Evolutionary conservation across 2,329 filamentous ascomycete species (phyloP).

Genomic region (Trichoderma pleuroti): DNA sequence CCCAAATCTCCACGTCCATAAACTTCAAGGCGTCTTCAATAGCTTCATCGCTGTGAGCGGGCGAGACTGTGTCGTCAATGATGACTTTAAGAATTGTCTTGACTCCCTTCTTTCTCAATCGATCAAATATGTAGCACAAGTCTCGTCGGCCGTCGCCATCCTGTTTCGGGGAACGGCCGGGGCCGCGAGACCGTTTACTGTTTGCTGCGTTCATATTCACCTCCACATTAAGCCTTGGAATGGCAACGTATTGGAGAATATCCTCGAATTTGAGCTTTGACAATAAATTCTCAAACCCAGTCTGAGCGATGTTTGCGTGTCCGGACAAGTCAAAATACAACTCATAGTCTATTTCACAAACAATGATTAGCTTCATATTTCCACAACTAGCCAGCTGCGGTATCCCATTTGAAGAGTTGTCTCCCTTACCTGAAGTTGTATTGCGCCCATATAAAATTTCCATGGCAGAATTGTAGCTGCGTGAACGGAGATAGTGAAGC

Average conservation of each 20-base stretch:
- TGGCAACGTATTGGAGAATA: slow-evolving; percentile 29
- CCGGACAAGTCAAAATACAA: slow-evolving; percentile 28
- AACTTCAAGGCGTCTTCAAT: slow-evolving; percentile 28
- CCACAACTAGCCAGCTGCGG: no score
- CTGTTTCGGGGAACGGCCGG: slow-evolving; percentile 8
- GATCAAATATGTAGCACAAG: slow-evolving; percentile 29
- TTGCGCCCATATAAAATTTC: slow-evolving; percentile 28
- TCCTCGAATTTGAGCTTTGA: slow-evolving; percentile 26
- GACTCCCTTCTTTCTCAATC: slow-evolving; percentile 28
- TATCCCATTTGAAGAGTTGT: background rate
- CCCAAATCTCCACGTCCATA: slow-evolving; percentile 29
- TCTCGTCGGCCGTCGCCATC: slow-evolving; percentile 20
- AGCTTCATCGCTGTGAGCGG: slow-evolving; percentile 29
- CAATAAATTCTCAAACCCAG: slow-evolving; percentile 21
- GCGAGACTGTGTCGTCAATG: slow-evolving; percentile 26
- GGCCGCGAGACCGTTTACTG: slow-evolving; percentile 8
- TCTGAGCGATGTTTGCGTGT: slow-evolving; percentile 17
- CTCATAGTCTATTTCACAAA: slow-evolving; percentile 21
- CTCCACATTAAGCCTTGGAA: slow-evolving; percentile 22
- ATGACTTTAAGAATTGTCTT: slow-evolving; percentile 30
- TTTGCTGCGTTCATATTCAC: slow-evolving; percentile 17
- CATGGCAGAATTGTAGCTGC: slow-evolving; percentile 23
- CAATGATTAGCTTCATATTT: background rate
- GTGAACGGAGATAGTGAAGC: slow-evolving; percentile 26
- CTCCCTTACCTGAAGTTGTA: slow-evolving; percentile 17